A percentile compares a stretch with the other conserved stretches of the same genome.
phyloP scores from a whole-genome alignment of 2,329 filamentous ascomycete genomes.

The Colletotrichum neosansevieriae region DNA sequence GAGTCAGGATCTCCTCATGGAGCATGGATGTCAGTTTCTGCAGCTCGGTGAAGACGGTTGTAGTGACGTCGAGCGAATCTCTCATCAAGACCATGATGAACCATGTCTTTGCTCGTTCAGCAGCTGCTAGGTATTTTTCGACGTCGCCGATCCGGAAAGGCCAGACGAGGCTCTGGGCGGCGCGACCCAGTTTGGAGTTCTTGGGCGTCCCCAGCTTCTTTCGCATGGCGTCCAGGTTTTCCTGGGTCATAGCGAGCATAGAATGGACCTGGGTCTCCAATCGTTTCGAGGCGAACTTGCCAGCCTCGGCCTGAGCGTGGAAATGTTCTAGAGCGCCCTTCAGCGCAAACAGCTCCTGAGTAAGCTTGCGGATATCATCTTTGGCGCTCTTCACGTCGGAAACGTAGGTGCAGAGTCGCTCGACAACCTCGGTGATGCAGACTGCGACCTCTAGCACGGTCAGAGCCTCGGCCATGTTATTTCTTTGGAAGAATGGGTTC shows the following conservation, averaged over 20 bases:
- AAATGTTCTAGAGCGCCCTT: constrained; percentile 44
- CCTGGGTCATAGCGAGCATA: constrained; percentile 43
- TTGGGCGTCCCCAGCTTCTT: constrained; percentile 39
- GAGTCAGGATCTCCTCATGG: constrained; percentile 42
- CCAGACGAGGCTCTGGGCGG: constrained; percentile 40
- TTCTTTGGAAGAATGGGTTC: background rate
- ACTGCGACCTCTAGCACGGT: constrained; percentile 42
- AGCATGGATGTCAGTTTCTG: constrained; percentile 41
- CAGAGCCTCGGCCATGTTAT: constrained; percentile 42
- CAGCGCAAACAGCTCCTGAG: constrained; percentile 44
- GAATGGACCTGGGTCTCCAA: constrained; percentile 30
- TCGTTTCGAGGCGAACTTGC: background rate
- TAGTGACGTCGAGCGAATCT: constrained; percentile 42
- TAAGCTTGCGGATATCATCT: constrained; percentile 43
- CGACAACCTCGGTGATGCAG: constrained; percentile 41
- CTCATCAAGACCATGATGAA: constrained; percentile 45
- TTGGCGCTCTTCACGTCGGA: constrained; percentile 42
- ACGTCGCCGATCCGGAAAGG: constrained; percentile 42
- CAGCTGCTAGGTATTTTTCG: constrained; percentile 41
- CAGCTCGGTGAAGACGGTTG: constrained; percentile 42
- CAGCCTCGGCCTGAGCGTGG: constrained; percentile 20
- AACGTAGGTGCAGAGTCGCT: constrained; percentile 41
- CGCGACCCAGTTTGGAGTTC: constrained; percentile 35
- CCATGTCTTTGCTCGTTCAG: constrained; percentile 45
- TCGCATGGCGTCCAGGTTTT: constrained; percentile 41